phyloP scores from a whole-genome alignment of 1,139 yeast species.

The Kodamaea sp. region DNA sequence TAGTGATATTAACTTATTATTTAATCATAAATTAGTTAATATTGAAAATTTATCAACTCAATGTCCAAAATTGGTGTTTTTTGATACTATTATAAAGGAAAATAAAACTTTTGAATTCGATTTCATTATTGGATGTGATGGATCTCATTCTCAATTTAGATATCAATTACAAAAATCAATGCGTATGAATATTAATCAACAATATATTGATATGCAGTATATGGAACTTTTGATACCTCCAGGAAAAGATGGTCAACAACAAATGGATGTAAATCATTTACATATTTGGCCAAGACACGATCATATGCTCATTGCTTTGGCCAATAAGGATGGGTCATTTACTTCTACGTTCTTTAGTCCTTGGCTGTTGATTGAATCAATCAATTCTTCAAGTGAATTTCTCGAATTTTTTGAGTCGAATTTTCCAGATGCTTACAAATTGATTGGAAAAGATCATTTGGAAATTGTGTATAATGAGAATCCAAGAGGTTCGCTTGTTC shows the following conservation, averaged over 20 bases:
- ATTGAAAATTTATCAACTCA: conserved; percentile 25
- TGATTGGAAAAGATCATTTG: conserved; percentile 62
- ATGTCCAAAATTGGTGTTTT: conserved; percentile 26
- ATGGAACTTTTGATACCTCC: conserved; percentile 76
- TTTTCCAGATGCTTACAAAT: conserved; percentile 70
- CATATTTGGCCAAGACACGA: conserved; percentile 93
- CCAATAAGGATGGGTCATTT: conserved; percentile 82
- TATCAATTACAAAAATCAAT: conserved; percentile 61
- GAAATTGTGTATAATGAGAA: conserved; percentile 50
- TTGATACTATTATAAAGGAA: conserved; percentile 12
- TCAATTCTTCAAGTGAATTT: conserved; percentile 44
- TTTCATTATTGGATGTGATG: conserved; percentile 79
- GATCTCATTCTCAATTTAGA: conserved; percentile 75
- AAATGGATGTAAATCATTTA: conserved; percentile 68
- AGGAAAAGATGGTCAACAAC: conserved; percentile 21
- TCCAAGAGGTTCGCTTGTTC: conserved; percentile 77
- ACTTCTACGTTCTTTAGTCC: conserved; percentile 90
- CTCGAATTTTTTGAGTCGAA: conserved; percentile 52
- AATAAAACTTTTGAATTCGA: conserved; percentile 39
- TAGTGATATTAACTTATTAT: conserved; percentile 42
- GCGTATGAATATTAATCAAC: conserved; percentile 70
- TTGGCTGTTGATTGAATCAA: conserved; percentile 57
- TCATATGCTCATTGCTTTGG: conserved; percentile 85
- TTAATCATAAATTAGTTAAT: conserved; percentile 54
- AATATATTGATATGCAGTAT: conserved; percentile 82